Conservation (phyloP, 2,329 filamentous ascomycete species). For the Botrytis galanthina region DNA sequence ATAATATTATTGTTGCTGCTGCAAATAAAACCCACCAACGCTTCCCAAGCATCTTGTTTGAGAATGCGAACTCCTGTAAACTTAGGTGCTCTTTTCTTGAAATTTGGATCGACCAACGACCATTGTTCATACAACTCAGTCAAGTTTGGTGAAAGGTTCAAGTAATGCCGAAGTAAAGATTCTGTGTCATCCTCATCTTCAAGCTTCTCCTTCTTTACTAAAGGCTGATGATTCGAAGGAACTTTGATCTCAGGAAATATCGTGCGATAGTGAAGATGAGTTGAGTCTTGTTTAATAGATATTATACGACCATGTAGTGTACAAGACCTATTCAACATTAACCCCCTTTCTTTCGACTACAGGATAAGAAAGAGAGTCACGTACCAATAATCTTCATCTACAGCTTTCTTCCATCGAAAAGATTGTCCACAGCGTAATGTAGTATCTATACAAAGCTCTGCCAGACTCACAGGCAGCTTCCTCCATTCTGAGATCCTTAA, state of each 20-base stretch:
- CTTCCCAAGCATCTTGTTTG: conserved; percentile 94
- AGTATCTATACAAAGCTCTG: conserved; percentile 91
- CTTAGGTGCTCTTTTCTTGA: conserved; percentile 78
- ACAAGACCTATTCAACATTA: conserved; percentile 60
- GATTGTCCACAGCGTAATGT: conserved; percentile 94
- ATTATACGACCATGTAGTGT: conserved; percentile 82
- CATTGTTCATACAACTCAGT: conserved; percentile 78
- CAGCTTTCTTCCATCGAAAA: conserved; percentile 88
- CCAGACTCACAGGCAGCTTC: conserved; percentile 76
- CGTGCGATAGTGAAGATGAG: conserved; percentile 75
- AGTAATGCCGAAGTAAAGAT: conserved; percentile 75
- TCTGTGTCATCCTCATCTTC: conserved; percentile 66
- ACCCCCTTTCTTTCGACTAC: conserved; percentile 22
- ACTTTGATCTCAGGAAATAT: conserved; percentile 51
- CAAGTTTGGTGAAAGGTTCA: conserved; percentile 80
- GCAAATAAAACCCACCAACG: conserved; percentile 91
- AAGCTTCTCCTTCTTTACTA: conserved; percentile 41
- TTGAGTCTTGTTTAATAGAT: conserved; percentile 77
- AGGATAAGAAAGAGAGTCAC: conserved; percentile 12
- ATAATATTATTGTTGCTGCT: conserved; percentile 98
- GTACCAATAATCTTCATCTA: conserved; percentile 81
- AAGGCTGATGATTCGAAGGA: conserved; percentile 39
- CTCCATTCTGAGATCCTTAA: conserved; percentile 72
- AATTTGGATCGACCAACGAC: conserved; percentile 83
- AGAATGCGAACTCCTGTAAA: conserved; percentile 92